Percentiles rank a stretch among this genome's conserved stretches.
Evolutionary conservation across 345 rosid genomes (phyloP).

Genomic region (Toxicodendron radicans): DNA sequence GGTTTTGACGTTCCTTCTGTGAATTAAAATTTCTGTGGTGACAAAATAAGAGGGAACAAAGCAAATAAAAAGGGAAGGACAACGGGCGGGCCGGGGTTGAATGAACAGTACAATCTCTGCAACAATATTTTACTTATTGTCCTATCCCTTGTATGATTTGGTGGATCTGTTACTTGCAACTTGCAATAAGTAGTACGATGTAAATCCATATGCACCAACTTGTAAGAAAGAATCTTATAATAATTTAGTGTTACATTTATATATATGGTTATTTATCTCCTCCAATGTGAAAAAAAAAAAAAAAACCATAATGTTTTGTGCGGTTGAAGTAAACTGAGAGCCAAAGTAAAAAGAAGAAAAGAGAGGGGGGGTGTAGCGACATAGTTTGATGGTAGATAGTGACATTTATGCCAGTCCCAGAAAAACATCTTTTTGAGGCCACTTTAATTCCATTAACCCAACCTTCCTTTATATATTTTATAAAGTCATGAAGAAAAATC

Average conservation of each 20-base stretch:
- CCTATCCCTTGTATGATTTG: constrained; percentile 25
- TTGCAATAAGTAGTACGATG: constrained; percentile 15
- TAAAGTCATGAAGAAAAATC: constrained; percentile 12
- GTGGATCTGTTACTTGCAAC: constrained; percentile 15
- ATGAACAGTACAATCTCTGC: constrained; percentile 4
- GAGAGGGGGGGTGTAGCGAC: background rate
- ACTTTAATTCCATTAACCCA: background rate
- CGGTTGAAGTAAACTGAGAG: background rate
- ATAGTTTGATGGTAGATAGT: background rate
- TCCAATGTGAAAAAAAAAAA: background rate
- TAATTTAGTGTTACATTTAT: background rate
- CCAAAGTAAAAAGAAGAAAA: background rate
- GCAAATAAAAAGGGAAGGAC: too few relatives aligned
- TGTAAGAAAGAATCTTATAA: background rate
- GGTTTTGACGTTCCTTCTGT: background rate
- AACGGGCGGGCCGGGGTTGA: background rate
- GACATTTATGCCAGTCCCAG: background rate
- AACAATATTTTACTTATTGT: constrained; percentile 11
- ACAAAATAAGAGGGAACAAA: background rate
- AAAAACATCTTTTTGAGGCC: constrained; percentile 1
- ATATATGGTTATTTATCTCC: background rate
- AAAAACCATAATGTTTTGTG: background rate
- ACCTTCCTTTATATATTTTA: background rate
- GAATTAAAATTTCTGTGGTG: background rate
- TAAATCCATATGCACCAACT: background rate